Percentiles rank a stretch among this genome's conserved stretches.
Evolutionary conservation across 2,329 filamentous ascomycete genomes (phyloP).

Genomic region (Domatiomyces globalis): DNA sequence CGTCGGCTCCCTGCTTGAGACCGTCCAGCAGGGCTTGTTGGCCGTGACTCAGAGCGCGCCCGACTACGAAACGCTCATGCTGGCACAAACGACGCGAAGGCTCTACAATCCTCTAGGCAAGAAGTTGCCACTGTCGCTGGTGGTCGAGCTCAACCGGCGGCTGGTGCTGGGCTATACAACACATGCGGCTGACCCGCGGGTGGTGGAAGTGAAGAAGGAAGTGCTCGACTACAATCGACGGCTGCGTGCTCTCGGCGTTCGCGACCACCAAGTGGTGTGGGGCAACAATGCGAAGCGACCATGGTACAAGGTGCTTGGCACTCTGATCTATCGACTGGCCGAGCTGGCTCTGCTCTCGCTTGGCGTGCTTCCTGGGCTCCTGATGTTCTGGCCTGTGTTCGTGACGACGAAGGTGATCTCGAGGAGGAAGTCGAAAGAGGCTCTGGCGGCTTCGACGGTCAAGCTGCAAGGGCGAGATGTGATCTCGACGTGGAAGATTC

Average conservation of each 20-base stretch:
- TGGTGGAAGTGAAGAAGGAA: conserved; percentile 57
- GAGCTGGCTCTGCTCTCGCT: conserved; percentile 66
- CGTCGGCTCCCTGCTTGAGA: conserved; percentile 71
- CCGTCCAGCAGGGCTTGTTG: conserved; percentile 69
- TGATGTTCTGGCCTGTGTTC: conserved; percentile 82
- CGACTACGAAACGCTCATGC: conserved; percentile 92
- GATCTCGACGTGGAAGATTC: conserved; percentile 85
- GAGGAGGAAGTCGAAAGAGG: conserved; percentile 65
- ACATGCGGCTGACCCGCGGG: conserved; percentile 81
- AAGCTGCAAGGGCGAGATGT: conserved; percentile 82
- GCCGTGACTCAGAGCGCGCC: conserved; percentile 84
- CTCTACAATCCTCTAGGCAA: conserved; percentile 91
- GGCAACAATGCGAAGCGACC: conserved; percentile 53
- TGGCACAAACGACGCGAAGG: conserved; percentile 81
- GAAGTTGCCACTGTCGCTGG: conserved; percentile 78
- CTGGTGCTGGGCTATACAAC: conserved; percentile 82
- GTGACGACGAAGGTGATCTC: conserved; percentile 72
- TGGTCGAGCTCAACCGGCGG: conserved; percentile 85
- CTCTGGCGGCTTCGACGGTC: conserved; percentile 70
- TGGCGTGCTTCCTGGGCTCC: conserved; percentile 69
- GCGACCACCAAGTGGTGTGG: conserved; percentile 90
- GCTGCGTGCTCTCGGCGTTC: conserved; percentile 70
- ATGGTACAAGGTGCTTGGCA: conserved; percentile 57
- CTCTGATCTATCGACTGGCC: conserved; percentile 62
- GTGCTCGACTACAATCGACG: conserved; percentile 78